phyloP scores from a whole-genome alignment of 2,329 filamentous ascomycete species.

The Paracamarosporium sp. region DNA sequence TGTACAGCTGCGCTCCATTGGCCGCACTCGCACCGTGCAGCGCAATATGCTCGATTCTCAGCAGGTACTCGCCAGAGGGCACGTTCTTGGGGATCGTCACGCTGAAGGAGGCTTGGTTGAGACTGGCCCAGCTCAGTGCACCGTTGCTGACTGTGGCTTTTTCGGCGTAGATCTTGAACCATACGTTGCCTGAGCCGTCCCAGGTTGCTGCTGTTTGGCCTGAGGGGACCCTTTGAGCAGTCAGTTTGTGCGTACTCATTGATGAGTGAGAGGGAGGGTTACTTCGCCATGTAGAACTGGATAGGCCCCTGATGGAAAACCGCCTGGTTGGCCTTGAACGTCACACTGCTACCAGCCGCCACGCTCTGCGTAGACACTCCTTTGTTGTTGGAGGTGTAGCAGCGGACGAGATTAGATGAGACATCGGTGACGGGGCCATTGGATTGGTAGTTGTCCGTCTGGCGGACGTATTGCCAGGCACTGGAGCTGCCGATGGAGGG shows the following conservation, averaged over 20 bases:
- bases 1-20: slow-evolving; percentile 48
- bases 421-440: slow-evolving; percentile 41
- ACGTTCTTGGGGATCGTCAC: slow-evolving; percentile 46
- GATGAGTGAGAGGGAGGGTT: background rate
- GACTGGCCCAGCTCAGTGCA: slow-evolving; percentile 33
- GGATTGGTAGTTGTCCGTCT: slow-evolving; percentile 39
- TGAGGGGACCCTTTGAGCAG: slow-evolving; percentile 25
- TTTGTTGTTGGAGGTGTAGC: slow-evolving; percentile 34
- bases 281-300: slow-evolving; percentile 48
- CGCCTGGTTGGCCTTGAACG: slow-evolving; percentile 37
- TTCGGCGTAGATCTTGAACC: slow-evolving; percentile 46
- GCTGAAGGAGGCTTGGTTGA: slow-evolving; percentile 16
- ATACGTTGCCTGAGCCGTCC: slow-evolving; percentile 43
- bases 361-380: slow-evolving; percentile 28
- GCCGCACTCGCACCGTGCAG: slow-evolving; percentile 28
- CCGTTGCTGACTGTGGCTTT: slow-evolving; percentile 20
- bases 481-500: slow-evolving; percentile 28
- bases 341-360: slow-evolving; percentile 37
- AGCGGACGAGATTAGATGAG: slow-evolving; percentile 37
- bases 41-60: slow-evolving; percentile 30
- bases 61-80: slow-evolving; percentile 40
- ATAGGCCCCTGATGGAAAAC: slow-evolving; percentile 45
- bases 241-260: background rate
- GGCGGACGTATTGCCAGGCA: slow-evolving; percentile 41
- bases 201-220: slow-evolving; percentile 35